Evolutionary conservation across 768 basidiomycete species (phyloP).

Genomic region (Trametes punicea): DNA sequence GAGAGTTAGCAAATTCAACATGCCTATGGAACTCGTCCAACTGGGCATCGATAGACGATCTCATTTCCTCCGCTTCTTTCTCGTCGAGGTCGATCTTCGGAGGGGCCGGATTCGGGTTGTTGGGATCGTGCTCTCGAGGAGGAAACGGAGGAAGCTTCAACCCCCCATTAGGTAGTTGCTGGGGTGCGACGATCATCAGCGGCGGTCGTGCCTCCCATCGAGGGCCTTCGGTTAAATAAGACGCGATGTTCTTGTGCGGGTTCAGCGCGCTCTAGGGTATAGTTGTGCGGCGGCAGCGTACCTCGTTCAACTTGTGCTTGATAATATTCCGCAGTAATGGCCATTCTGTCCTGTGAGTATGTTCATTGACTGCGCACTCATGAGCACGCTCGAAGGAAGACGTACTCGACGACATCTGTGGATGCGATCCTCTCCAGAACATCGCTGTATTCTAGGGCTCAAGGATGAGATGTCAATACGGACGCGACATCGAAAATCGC

Average conservation of each 20-base stretch:
- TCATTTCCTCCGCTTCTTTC: conserved; percentile 56
- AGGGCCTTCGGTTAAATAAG: conserved; percentile 31
- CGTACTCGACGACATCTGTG: conserved; percentile 63
- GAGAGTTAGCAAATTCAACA: conserved; percentile 19
- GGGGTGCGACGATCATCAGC: conserved; percentile 42
- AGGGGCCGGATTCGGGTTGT: conserved; percentile 45
- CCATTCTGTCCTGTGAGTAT: conserved; percentile 50
- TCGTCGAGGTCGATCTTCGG: conserved; percentile 59
- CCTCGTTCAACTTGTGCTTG: conserved; percentile 68
- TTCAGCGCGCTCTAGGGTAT: background rate
- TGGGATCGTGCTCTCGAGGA: conserved; percentile 47
- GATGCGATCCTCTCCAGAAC: conserved; percentile 60
- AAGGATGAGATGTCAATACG: conserved; percentile 15
- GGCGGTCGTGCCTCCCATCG: conserved; percentile 30
- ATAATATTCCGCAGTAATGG: conserved; percentile 62
- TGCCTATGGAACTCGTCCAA: conserved; percentile 77
- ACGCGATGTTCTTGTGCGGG: conserved; percentile 31
- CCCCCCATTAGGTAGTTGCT: conserved; percentile 46
- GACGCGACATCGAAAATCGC: background rate
- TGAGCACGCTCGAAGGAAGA: conserved; percentile 4
- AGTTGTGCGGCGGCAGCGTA: conserved; percentile 26
- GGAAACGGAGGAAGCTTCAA: conserved; percentile 73
- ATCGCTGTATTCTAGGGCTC: conserved; percentile 50
- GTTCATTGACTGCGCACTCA: background rate
- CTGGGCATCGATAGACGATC: conserved; percentile 54